Evolutionary conservation across 1,284 basidiomycete species (phyloP), one percentile per base, ranked within the genome.

Genomic region (Polyporus tsugae): DNA sequence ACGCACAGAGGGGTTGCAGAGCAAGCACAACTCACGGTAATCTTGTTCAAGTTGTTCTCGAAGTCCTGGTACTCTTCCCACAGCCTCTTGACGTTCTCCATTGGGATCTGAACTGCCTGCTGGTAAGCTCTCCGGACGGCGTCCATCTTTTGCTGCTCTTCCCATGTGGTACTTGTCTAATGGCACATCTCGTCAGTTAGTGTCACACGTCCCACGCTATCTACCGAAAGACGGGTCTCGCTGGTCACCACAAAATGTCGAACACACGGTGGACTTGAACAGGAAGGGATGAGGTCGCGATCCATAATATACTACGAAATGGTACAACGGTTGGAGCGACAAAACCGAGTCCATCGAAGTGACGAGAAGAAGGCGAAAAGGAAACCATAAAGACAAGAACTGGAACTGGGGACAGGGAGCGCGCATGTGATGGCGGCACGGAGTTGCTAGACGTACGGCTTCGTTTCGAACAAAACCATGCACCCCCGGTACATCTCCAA

Each of bases 61-160:
- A 98, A 99, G 0, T 92, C 84, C 79, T 99, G 97, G 74, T 97
- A 94, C 65, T 98, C 95, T 77, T 94, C 91, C 98, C 98, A 99
- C 53, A 99, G 86, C 53, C 86, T 85, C 80, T 99, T 97, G 74
- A 99, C 91, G 76, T 96, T 97, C 79, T 96, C 92, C 73, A 99
- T 86, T 0, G 98, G 98, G 29, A 98, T 95, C 75, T 95, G 93
- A 39, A 99, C 93, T 0, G 95, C 97, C 62, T 95, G 90, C 76
- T 98, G 96, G 81, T 97, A 98, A 4, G 95, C 91, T 78, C 95
- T 95, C 65, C 97, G 91, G 4, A 99, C 84, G 4, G 90, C 88
- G 76, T 99, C 97, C 91, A 96, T 96, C 80, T 97, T 96, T 78
- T 97, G 95, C 76, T 97, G 95, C 73, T 94, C 91, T 78, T 99